phyloP scores from a whole-genome alignment of 2,329 filamentous ascomycete species.

The Dryadomyces quercivorus region DNA sequence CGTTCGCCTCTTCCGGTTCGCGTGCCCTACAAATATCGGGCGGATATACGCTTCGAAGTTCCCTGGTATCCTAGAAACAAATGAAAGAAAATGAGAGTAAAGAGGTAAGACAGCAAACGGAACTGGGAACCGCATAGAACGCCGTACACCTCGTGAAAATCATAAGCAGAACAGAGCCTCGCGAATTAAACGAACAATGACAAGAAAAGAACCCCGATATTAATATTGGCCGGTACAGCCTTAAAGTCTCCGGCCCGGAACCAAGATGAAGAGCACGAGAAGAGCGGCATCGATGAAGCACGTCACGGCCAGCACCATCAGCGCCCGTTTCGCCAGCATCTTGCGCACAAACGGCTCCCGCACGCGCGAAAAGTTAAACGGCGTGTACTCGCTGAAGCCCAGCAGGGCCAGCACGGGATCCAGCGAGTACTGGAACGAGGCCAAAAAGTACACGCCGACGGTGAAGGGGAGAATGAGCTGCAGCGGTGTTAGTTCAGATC shows the following conservation, averaged over 20 bases:
- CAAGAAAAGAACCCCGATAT: neutral
- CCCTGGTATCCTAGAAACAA: constrained; percentile 11
- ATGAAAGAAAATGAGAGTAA: neutral
- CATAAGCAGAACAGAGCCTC: neutral
- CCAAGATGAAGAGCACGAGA: constrained; percentile 83
- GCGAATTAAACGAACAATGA: neutral
- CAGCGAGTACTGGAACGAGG: constrained; percentile 89
- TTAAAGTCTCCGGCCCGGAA: constrained; percentile 74
- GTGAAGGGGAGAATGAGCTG: constrained; percentile 77
- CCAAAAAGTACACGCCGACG: constrained; percentile 75
- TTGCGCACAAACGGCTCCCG: constrained; percentile 84
- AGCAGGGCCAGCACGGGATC: constrained; percentile 81
- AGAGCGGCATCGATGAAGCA: constrained; percentile 67
- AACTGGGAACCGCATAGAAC: neutral
- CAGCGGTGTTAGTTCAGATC: neutral
- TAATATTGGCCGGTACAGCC: neutral
- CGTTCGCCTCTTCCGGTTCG: neutral
- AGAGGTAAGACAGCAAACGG: neutral
- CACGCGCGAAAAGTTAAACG: constrained; percentile 80
- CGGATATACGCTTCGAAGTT: neutral
- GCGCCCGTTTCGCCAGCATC: constrained; percentile 69
- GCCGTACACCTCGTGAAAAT: constrained; percentile 3
- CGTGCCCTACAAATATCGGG: neutral
- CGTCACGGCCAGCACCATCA: constrained; percentile 70
- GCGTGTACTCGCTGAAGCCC: constrained; percentile 93